Evolutionary conservation across 805 yeast genomes (phyloP), one percentile per base, ranked within the genome.

Genomic region (Naumovozyma baii): DNA sequence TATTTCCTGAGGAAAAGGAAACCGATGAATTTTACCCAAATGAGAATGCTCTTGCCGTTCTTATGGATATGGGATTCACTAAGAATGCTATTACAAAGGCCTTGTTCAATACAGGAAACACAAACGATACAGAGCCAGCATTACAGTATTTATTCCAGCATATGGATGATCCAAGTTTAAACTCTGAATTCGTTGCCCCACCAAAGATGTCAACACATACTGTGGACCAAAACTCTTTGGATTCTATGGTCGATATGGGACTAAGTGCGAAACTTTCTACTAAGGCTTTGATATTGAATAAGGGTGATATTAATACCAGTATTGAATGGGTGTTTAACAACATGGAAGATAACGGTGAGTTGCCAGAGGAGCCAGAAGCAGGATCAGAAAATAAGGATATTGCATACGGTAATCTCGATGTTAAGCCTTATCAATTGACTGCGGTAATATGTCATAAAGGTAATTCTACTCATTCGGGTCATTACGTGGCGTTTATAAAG

Each of bases 131-230:
- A 0, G 96, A 90, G 46, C 69, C 70, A 4, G 95, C 96, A 0
- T 78, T 83, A 83, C 83, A 85, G 50, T 85, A 96, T 95, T 57
- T 92, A 4, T 80, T 92, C 54, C 82, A 73, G 16, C 95, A 88
- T 54, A 76, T 86, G 80, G 96, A 88, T 18, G 96, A 85, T 57
- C 56, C 78, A 1, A 82, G 75, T 51, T 72, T 88, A 33, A 94
- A 88, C 56, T 76, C 63, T 5, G 81, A 84, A 1, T 68, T 82
- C 18, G 61, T 48, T 1, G 51, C 62, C 2, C 63, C 67, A 5
- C 42, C 39, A 22, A 26, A 44, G 22, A 50, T 42, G 12, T 4
- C 16, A 3, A n/a, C 17, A 14, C 29, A 22, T 5, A 34, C 19
- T 17, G 30, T 43, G n/a, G 51, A 52, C 8, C 54, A 65, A 3